Base-by-base conservation (phyloP, 106 monocot genomes). In the Dactylorhiza incarnata region DNA sequence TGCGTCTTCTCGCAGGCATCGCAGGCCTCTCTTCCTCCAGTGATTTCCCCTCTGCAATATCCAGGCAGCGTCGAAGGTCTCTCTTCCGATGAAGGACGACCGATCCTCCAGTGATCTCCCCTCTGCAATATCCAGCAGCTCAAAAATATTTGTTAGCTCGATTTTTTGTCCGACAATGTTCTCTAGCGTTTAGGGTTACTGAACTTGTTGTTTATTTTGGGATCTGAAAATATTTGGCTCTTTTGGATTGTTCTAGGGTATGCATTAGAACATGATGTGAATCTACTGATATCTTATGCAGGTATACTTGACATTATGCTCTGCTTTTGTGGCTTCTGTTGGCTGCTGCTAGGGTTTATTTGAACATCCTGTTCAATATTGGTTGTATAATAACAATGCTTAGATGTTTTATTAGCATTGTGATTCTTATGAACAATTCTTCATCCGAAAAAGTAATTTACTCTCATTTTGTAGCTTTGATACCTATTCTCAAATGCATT, bases 331-430 rank as follows among this genome's bases (percentile, higher is more conserved):
- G 12, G 77, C 87, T 19, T 81, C n/a, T n/a, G n/a, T n/a, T n/a
- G n/a, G n/a, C 87, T 53, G 87, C 90, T 43, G 72, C 75, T n/a
- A 87, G 90, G 10, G 85, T 83, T 66, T 90, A 87, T 63, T 75
- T 90, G 52, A 85, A 90, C 56, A 81, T 90, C 17, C 58, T 87
- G 48, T 77, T 74, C 81, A 87, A 87, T 76, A 79, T 90, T 26
- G 90, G 90, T 25, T 85, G 90, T 8, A 56, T 83, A 9, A 58
- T 87, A 65, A 87, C 90, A 10, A 29, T 59, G 54, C 48, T 83
- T 50, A 84, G 78, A 9, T 69, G 83, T 65, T 47, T 83, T n/a
- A 68, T 49, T 4, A 62, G 83, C 73, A 81, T 87, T 13, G 58
- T 55, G 13, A 81, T 78, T 84, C 56, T 90, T 24, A 24, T 78